Evolutionary conservation across 352 stramenopile species (phyloP).

Genomic region (Phytophthora lateralis): DNA sequence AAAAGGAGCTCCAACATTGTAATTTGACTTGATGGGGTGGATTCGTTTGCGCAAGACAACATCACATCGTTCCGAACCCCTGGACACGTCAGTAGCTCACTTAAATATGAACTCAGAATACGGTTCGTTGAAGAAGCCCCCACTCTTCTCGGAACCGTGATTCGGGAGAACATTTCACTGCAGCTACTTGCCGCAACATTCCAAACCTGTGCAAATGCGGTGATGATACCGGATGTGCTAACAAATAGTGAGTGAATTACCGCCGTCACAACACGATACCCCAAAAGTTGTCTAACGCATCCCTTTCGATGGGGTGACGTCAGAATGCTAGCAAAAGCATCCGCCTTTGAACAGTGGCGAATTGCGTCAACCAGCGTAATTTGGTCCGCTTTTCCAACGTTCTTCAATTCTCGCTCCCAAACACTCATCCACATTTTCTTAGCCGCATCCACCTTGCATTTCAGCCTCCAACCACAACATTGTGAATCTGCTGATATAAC

Average conservation of each 20-base stretch:
- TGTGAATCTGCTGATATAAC: background rate
- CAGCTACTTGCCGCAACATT: background rate
- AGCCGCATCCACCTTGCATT: background rate
- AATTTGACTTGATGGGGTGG: background rate
- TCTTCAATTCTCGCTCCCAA: constrained; percentile 40
- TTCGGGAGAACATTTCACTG: background rate
- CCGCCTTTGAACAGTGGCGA: constrained; percentile 40
- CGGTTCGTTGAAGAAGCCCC: constrained; percentile 15
- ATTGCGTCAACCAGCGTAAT: constrained; percentile 34
- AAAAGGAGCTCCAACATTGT: constrained; percentile 26
- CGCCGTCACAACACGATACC: constrained; percentile 33
- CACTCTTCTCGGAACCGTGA: background rate
- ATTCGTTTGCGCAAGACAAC: constrained; percentile 1
- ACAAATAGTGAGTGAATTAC: constrained; percentile 22
- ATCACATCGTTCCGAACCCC: background rate
- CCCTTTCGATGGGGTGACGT: background rate
- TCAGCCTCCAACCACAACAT: background rate
- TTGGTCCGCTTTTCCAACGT: constrained; percentile 5
- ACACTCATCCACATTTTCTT: constrained; percentile 38
- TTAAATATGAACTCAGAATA: constrained; percentile 37
- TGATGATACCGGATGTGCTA: constrained; percentile 18
- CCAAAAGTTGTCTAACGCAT: constrained; percentile 18
- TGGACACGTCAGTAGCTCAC: constrained; percentile 18
- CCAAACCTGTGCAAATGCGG: constrained; percentile 31
- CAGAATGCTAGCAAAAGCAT: constrained; percentile 32